Conservation (phyloP, 202 grass and related monocot species). For the Setaria italica region DNA sequence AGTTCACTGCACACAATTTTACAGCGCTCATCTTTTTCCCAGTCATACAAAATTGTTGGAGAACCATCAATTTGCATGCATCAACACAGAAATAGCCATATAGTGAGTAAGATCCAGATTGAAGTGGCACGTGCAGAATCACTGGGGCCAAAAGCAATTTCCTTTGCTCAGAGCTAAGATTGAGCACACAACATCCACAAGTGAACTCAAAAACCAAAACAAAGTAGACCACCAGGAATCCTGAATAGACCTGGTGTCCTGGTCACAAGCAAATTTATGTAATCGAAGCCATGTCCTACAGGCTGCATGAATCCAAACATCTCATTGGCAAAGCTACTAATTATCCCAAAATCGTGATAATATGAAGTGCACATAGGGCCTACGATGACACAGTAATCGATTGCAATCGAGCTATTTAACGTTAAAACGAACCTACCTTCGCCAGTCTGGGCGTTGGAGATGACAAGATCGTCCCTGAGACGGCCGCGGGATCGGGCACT, state of each 20-base stretch:
- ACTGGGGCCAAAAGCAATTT: neutral
- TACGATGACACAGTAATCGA: neutral
- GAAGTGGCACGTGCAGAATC: too few species aligned
- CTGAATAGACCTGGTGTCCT: neutral
- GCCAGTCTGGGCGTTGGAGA: constrained; percentile 61
- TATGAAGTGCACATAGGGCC: neutral
- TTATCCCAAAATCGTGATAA: neutral
- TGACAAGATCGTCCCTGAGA: constrained; percentile 43
- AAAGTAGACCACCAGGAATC: too few species aligned
- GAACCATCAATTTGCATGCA: too few species aligned
- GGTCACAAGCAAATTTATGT: neutral
- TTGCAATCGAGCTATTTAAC: neutral
- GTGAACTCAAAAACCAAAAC: neutral
- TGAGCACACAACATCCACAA: neutral
- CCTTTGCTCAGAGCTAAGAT: neutral
- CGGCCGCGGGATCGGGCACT: constrained; percentile 34
- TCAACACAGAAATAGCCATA: too few species aligned
- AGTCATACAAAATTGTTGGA: too few species aligned
- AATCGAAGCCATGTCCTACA: neutral
- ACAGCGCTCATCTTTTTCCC: neutral
- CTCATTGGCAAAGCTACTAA: neutral
- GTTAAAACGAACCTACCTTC: constrained; percentile 65
- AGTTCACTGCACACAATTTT: neutral
- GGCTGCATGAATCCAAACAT: constrained; percentile 16
- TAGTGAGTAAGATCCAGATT: too few species aligned